A percentile compares a stretch with the other conserved stretches of the same genome.
Evolutionary conservation across 768 basidiomycete genomes (phyloP).

Genomic region (Coprinopsis strossmayeri): DNA sequence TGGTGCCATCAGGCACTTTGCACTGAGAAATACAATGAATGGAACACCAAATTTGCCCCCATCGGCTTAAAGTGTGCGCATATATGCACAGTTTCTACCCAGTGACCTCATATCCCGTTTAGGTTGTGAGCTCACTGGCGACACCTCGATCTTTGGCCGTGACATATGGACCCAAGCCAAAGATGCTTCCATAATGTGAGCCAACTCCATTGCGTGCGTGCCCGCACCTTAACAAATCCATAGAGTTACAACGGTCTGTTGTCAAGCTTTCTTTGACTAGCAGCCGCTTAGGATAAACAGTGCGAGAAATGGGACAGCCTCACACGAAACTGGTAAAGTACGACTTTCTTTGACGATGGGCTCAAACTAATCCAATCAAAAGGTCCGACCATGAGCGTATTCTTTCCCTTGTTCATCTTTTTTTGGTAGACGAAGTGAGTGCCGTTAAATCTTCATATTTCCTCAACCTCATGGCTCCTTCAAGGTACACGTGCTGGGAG

Average conservation of each 20-base stretch:
- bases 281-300: slow-evolving; percentile 25
- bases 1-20: slow-evolving; percentile 90
- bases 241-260: slow-evolving; percentile 74
- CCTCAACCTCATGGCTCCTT: background rate
- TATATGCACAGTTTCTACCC: background rate
- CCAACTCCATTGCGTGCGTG: too few relatives aligned
- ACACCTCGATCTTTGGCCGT: slow-evolving; percentile 64
- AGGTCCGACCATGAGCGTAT: slow-evolving; percentile 53
- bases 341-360: background rate
- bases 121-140: slow-evolving; percentile 92
- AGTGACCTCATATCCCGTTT: background rate
- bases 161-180: slow-evolving; percentile 71
- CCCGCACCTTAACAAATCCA: too few relatives aligned
- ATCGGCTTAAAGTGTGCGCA: slow-evolving; percentile 72
- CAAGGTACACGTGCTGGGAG: slow-evolving; percentile 90
- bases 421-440: slow-evolving; percentile 86
- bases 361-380: background rate
- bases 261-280: background rate
- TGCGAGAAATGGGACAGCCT: slow-evolving; percentile 97
- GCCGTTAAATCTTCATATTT: background rate
- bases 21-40: slow-evolving; percentile 77
- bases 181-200: slow-evolving; percentile 71
- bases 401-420: slow-evolving; percentile 65
- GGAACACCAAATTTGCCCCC: slow-evolving; percentile 72
- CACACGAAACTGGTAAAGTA: slow-evolving; percentile 71